Percentiles rank a stretch among this genome's conserved stretches.
These are phyloP conservation scores for Micractinium sp. DNA, from an alignment of 139 green algal species.

Conservation along the genomic window DNA sequence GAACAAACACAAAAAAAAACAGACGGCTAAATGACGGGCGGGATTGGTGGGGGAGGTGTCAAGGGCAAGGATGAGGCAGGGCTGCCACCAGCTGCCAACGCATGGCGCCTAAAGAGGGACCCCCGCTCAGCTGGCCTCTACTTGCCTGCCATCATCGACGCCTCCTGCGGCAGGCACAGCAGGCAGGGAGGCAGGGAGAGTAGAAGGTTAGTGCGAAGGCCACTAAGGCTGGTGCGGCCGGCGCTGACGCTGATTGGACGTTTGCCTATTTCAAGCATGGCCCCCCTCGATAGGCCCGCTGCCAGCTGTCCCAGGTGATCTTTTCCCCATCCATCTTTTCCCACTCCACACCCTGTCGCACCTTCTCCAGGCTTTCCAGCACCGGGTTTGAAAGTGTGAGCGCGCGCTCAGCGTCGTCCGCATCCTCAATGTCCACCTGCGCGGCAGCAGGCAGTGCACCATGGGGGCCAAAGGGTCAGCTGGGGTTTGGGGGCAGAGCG, in stretches of 20 bases:
- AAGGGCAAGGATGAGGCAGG: background rate
- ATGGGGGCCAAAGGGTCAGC: too few species aligned
- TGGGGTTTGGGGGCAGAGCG: too few species aligned
- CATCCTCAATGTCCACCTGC: conserved; percentile 35
- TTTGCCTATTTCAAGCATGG: too few species aligned
- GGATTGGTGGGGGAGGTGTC: background rate
- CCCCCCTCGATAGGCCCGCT: too few species aligned
- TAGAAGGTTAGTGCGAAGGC: too few species aligned
- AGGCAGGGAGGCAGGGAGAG: background rate
- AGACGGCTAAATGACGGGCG: too few species aligned
- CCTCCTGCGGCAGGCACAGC: background rate
- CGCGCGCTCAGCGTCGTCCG: conserved; percentile 37
- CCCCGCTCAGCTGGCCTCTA: too few species aligned
- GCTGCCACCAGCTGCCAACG: background rate
- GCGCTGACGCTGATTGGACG: too few species aligned
- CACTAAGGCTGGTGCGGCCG: too few species aligned
- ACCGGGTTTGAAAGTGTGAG: conserved; percentile 33
- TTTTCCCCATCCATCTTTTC: too few species aligned
- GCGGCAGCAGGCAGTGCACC: conserved; percentile 16
- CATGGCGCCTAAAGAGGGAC: background rate
- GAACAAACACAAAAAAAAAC: too few species aligned
- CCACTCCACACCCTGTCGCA: background rate
- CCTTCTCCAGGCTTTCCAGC: conserved; percentile 32
- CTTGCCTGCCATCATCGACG: conserved; percentile 5
- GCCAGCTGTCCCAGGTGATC: too few species aligned